A percentile compares a stretch with the other conserved stretches of the same genome.
phyloP scores from a whole-genome alignment of 179 eudicot species.

The Amaranthus tricolor region DNA sequence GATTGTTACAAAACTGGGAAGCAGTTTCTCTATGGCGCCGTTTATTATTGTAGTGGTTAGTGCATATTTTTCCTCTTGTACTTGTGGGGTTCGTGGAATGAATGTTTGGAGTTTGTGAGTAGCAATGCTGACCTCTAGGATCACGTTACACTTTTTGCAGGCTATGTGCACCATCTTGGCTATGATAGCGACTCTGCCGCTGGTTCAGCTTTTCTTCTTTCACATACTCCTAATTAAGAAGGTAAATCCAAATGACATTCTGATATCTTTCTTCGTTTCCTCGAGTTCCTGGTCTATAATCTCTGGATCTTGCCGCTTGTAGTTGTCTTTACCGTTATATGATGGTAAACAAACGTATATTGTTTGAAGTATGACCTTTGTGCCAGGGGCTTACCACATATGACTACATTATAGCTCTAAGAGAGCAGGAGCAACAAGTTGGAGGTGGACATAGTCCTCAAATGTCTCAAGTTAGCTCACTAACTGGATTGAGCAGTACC shows the following conservation, averaged over 20 bases:
- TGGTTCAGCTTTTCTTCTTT: constrained; percentile 97
- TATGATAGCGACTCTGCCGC: constrained; percentile 91
- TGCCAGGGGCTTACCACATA: constrained; percentile 93
- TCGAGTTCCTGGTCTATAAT: not conserved
- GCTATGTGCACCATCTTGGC: constrained; percentile 88
- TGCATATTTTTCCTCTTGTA: constrained; percentile 2
- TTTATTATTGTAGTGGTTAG: constrained; percentile 91
- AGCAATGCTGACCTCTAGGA: not conserved
- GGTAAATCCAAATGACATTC: constrained; percentile 34
- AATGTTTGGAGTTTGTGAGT: not conserved
- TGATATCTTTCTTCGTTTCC: not conserved
- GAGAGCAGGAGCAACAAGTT: constrained; percentile 91
- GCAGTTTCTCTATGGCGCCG: constrained; percentile 92
- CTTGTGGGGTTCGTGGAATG: not conserved
- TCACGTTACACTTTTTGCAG: constrained; percentile 39
- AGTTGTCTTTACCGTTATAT: not conserved
- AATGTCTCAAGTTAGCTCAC: constrained; percentile 91
- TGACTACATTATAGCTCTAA: constrained; percentile 92
- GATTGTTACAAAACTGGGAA: constrained; percentile 77
- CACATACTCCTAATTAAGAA: constrained; percentile 95
- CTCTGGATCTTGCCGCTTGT: not conserved
- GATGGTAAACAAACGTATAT: not conserved
- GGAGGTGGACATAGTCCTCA: constrained; percentile 97
- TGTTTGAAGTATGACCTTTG: not conserved
- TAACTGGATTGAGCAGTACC: constrained; percentile 92